These are phyloP conservation scores for Apophysomyces trapeziformis DNA, from an alignment of 371 early-diverging fungal genomes.

Conservation along the genomic window DNA sequence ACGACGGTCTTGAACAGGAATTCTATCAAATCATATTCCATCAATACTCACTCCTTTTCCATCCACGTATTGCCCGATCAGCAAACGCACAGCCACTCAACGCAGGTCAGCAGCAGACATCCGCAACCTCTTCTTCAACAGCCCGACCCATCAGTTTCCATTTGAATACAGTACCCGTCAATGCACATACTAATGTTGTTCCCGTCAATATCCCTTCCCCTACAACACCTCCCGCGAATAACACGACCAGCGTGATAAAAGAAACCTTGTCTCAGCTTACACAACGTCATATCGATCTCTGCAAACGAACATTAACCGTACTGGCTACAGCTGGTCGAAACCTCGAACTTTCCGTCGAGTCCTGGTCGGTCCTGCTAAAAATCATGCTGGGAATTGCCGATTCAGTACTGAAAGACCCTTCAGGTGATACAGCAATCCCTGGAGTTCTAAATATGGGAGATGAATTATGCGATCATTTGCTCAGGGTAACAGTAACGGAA, in stretches of 20 bases:
- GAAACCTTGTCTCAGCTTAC: slow-evolving; percentile 45
- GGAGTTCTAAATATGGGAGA: slow-evolving; percentile 71
- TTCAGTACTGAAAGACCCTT: slow-evolving; percentile 64
- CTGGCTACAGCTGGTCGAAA: slow-evolving; percentile 68
- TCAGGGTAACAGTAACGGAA: slow-evolving; percentile 50
- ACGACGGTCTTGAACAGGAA: slow-evolving; percentile 47
- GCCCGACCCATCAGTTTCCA: slow-evolving; percentile 25
- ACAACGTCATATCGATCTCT: slow-evolving; percentile 72
- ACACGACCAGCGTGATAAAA: slow-evolving; percentile 21
- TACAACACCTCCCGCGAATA: slow-evolving; percentile 14
- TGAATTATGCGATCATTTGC: slow-evolving; percentile 72
- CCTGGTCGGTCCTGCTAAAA: slow-evolving; percentile 80
- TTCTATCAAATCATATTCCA: slow-evolving; percentile 71
- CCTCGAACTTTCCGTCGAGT: slow-evolving; percentile 67
- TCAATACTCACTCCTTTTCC: slow-evolving; percentile 76
- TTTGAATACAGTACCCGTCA: slow-evolving; percentile 30
- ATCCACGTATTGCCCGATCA: slow-evolving; percentile 52
- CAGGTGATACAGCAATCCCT: slow-evolving; percentile 29
- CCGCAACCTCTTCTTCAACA: slow-evolving; percentile 6
- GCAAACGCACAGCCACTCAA: slow-evolving; percentile 20
- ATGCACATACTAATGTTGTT: slow-evolving; percentile 26
- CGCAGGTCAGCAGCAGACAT: slow-evolving; percentile 6
- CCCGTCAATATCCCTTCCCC: slow-evolving; percentile 19
- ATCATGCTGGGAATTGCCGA: slow-evolving; percentile 76
- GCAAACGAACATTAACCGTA: slow-evolving; percentile 72